Evolutionary conservation across 2,329 filamentous ascomycete genomes (phyloP), one percentile per base, ranked within the genome.

Genomic region (Grosmannia serpens): DNA sequence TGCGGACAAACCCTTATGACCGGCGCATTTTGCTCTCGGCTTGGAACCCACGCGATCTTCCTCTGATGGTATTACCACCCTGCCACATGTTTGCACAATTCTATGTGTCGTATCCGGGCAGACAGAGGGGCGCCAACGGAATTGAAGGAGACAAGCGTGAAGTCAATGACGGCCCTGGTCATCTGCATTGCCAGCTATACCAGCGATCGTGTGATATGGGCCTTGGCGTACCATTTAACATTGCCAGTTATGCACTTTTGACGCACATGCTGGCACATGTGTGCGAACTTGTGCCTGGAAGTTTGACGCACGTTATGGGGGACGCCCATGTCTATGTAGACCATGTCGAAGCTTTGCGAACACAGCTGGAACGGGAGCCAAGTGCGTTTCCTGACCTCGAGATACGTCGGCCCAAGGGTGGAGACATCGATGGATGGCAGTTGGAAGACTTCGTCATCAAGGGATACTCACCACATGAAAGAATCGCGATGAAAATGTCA

Each of bases 11-110:
- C 67, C 94, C 94, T 0, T 95, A 91, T 70, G 92, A 97, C 69
- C 81, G 94, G 0, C 78, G 94, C 35, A 92, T 99, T 66, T 89
- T 99, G 62, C 79, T 99, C 60, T 88, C 81, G 62, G 94, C 94
- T 0, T 99, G 94, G 94, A 99, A 99, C 70, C 91, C 91, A 0
- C 82, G 82, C 9, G 91, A 96, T 70, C 71, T 96, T 64, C 80
- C 80, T 64, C 86, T 87, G 70, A 96, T 96, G 92, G 92, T 90
- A 1, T 76, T 96, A 33, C 91, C 92, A 62, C 92, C 92, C 1
- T 96, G 91, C 70, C 92, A 96, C 74, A 95, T 96, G 89, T 96
- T 96, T 75, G 91, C 91, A 6, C 92, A 96, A 69, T 96, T 96
- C 68, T 96, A 95, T 70, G 90, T 95, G 22, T 88, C 85, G 0